Conservation (phyloP, 352 stramenopile species). For the Bremia lactucae region DNA sequence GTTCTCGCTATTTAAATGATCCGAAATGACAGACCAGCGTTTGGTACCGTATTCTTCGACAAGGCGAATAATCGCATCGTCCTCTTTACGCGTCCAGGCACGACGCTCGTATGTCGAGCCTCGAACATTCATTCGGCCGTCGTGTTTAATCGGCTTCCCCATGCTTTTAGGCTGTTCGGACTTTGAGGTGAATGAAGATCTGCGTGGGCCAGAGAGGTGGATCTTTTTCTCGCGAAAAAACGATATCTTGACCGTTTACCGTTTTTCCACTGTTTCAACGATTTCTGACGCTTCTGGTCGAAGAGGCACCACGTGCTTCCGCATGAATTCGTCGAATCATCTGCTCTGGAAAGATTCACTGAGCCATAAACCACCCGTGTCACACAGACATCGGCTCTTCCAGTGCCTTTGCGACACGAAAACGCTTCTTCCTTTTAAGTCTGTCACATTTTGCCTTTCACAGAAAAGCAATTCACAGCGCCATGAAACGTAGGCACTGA, state of each 20-base stretch:
- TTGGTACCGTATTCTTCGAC: conserved; percentile 83
- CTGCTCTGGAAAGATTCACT: background rate
- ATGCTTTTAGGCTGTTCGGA: conserved; percentile 14
- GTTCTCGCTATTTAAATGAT: conserved; percentile 79
- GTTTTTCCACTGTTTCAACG: too few species aligned
- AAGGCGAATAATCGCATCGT: conserved; percentile 76
- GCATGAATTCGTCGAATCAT: background rate
- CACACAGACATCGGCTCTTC: too few species aligned
- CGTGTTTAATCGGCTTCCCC: conserved; percentile 57
- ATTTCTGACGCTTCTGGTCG: conserved; percentile 1
- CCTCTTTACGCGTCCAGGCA: conserved; percentile 78
- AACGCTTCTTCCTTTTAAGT: too few species aligned
- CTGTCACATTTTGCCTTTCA: too few species aligned
- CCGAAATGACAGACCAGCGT: conserved; percentile 80
- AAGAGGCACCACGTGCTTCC: conserved; percentile 11
- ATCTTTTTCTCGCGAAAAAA: conserved; percentile 15
- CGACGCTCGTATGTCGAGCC: conserved; percentile 74
- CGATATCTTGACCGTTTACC: conserved; percentile 1
- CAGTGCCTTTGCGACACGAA: too few species aligned
- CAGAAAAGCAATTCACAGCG: too few species aligned
- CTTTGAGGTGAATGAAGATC: conserved; percentile 13
- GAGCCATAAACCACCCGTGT: background rate
- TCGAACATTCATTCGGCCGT: conserved; percentile 7
- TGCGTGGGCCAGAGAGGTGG: conserved; percentile 8
- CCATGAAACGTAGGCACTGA: conserved; percentile 18